Conservation (phyloP, 768 basidiomycete genomes). For the Amanita rubescens region DNA sequence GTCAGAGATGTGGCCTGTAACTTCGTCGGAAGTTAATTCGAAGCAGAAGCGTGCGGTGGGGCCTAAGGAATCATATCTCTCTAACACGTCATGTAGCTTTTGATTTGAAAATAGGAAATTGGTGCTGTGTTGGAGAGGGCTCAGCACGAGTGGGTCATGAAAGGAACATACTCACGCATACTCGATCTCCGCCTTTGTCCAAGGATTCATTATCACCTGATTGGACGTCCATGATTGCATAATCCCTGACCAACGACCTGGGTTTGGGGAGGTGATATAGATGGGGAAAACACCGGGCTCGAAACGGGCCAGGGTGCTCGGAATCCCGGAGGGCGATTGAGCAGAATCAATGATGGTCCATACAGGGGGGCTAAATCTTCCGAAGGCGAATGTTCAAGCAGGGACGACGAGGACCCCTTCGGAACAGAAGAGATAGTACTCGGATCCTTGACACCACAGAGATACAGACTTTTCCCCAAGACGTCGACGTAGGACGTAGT, state of each 20-base stretch:
- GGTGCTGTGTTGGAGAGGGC: background rate
- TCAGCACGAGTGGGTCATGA: background rate
- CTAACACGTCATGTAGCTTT: background rate
- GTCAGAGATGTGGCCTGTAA: background rate
- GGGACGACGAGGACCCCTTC: constrained; percentile 4
- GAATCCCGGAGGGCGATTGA: background rate
- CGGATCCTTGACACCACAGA: constrained; percentile 6
- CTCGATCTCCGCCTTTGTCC: constrained; percentile 9
- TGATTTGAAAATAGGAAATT: background rate
- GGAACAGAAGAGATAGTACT: constrained; percentile 8
- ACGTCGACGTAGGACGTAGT: constrained; percentile 3
- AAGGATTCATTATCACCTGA: constrained; percentile 10
- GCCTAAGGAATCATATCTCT: constrained; percentile 1
- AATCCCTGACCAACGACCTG: constrained; percentile 6
- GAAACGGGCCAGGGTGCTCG: background rate
- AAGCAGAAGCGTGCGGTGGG: background rate
- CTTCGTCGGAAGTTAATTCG: background rate
- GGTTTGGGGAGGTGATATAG: constrained; percentile 9
- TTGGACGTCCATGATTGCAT: background rate
- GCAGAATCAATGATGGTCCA: constrained; percentile 1
- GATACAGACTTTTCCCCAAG: constrained; percentile 8
- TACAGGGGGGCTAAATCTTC: background rate
- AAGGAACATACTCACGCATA: constrained; percentile 2
- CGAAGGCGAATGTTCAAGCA: constrained; percentile 1
- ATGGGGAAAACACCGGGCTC: constrained; percentile 7